Evolutionary conservation across 176 grass and related monocot genomes (phyloP).

Genomic region (Typha latifolia): DNA sequence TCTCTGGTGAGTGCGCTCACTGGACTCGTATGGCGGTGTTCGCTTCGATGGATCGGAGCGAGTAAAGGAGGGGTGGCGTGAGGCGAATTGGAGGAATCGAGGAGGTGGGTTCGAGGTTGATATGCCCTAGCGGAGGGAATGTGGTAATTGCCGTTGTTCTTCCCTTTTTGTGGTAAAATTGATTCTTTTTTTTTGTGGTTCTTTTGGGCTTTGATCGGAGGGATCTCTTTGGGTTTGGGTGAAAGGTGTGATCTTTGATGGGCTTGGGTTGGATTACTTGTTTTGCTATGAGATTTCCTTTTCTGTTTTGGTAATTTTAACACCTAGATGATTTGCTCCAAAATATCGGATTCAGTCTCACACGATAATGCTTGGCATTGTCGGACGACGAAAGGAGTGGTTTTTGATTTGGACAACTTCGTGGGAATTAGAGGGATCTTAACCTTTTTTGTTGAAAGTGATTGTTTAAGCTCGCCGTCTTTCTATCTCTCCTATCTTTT

Average conservation of each 20-base stretch:
- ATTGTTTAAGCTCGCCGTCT: too few species aligned
- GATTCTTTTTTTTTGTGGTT: constrained; percentile 6
- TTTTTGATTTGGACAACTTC: too few species aligned
- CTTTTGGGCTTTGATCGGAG: constrained; percentile 2
- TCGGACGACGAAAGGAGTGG: too few species aligned
- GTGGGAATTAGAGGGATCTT: too few species aligned
- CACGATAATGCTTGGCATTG: too few species aligned
- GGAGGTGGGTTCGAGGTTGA: neutral
- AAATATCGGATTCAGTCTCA: too few species aligned
- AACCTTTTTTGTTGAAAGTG: too few species aligned
- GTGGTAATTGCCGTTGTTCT: neutral
- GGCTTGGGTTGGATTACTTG: neutral
- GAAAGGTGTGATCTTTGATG: neutral
- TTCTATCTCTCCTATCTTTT: too few species aligned
- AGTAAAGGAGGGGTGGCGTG: too few species aligned
- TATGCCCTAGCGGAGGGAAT: neutral
- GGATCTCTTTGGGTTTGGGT: neutral
- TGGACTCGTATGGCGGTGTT: constrained; percentile 7
- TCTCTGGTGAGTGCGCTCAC: neutral
- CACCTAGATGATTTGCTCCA: too few species aligned
- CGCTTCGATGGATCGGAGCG: too few species aligned
- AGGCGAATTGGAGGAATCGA: neutral
- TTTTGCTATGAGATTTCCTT: neutral
- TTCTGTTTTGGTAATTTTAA: too few species aligned
- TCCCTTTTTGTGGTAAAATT: neutral